These are phyloP conservation scores for Apiotrichum siamense DNA, from an alignment of 1,284 basidiomycete genomes.

Conservation along the genomic window DNA sequence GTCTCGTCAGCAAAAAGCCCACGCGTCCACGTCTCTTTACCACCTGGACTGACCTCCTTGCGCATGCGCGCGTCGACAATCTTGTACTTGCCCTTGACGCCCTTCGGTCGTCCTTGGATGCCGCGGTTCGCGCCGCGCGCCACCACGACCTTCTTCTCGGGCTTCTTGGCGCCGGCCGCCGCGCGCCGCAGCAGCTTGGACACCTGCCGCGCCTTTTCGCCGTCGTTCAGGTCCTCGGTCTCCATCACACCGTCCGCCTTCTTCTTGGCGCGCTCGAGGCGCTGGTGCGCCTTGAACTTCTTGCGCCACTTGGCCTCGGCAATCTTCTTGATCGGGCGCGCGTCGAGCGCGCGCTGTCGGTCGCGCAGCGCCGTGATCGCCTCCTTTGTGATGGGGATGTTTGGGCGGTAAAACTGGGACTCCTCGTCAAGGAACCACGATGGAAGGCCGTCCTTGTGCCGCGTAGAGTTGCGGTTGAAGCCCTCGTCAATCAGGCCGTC, in stretches of 20 bases:
- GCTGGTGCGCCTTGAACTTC: slow-evolving; percentile 80
- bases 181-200: slow-evolving; percentile 83
- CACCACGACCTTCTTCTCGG: slow-evolving; percentile 76
- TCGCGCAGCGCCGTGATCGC: slow-evolving; percentile 80
- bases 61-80: slow-evolving; percentile 69
- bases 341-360: slow-evolving; percentile 88
- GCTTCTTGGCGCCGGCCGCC: slow-evolving; percentile 54
- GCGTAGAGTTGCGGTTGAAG: slow-evolving; percentile 87
- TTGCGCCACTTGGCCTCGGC: slow-evolving; percentile 98
- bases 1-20: neutral
- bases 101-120: slow-evolving; percentile 87
- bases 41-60: slow-evolving; percentile 33
- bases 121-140: slow-evolving; percentile 87
- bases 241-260: slow-evolving; percentile 94
- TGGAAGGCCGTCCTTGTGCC: slow-evolving; percentile 85
- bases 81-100: slow-evolving; percentile 84
- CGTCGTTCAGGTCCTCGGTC: slow-evolving; percentile 82
- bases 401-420: slow-evolving; percentile 83
- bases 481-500: slow-evolving; percentile 89
- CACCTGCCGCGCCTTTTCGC: slow-evolving; percentile 90
- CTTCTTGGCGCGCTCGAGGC: slow-evolving; percentile 86
- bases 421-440: slow-evolving; percentile 98
- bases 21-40: neutral
- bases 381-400: slow-evolving; percentile 95
- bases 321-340: slow-evolving; percentile 97